Evolutionary conservation across 768 basidiomycete species (phyloP).

Genomic region (Cystobasidium ongulense): DNA sequence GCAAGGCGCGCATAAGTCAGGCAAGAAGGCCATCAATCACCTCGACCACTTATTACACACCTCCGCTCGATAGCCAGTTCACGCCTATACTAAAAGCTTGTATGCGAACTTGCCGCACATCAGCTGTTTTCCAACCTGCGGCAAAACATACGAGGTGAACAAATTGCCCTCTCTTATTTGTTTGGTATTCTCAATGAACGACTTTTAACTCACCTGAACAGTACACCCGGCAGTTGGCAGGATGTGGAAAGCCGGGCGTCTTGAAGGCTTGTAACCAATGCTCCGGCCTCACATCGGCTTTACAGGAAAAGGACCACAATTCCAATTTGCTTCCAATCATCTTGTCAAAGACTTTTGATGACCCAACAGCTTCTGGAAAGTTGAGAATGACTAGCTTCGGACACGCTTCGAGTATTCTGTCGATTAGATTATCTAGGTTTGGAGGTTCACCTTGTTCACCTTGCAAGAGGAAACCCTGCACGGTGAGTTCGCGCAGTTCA

Average conservation of each 20-base stretch:
- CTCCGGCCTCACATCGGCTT: not conserved
- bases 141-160: not conserved
- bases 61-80: not conserved
- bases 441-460: not conserved
- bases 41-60: not conserved
- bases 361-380: not conserved
- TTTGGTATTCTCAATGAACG: not conserved
- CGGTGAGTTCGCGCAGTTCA: not conserved
- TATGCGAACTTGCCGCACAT: conserved; percentile 10
- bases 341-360: not conserved
- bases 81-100: not conserved
- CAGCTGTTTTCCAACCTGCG: not conserved
- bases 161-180: not conserved
- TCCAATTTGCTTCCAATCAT: not conserved
- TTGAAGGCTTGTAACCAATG: conserved; percentile 19
- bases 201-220: not conserved
- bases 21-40: not conserved
- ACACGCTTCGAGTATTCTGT: not conserved
- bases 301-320: not conserved
- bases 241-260: not conserved
- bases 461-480: not conserved
- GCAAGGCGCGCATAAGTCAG: not conserved
- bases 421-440: not conserved
- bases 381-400: not conserved
- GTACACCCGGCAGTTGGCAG: not conserved